These are phyloP conservation scores for Boeremia exigua DNA, from an alignment of 2,329 filamentous ascomycete genomes.

Conservation along the genomic window DNA sequence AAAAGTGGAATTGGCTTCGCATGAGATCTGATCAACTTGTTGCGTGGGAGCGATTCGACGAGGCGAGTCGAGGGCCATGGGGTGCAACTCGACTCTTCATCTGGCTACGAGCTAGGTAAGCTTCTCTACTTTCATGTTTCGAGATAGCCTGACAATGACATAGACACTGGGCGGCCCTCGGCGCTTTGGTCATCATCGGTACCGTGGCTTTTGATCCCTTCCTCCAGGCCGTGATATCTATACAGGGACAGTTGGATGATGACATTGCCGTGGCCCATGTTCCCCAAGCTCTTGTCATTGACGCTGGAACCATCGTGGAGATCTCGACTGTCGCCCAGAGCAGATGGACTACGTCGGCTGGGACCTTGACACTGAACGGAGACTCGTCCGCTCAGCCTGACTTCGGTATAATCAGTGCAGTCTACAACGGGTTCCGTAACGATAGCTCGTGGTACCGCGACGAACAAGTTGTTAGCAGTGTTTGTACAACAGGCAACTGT, in stretches of 20 bases:
- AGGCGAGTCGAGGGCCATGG: slow-evolving; percentile 20
- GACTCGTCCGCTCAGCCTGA: slow-evolving; percentile 2
- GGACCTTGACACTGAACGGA: neutral
- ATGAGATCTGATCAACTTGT: slow-evolving; percentile 2
- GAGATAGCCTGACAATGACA: neutral
- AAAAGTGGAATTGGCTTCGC: slow-evolving; percentile 21
- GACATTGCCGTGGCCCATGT: neutral
- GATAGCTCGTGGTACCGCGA: neutral
- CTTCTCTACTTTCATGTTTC: neutral
- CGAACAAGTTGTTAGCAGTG: neutral
- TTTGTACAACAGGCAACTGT: slow-evolving; percentile 18
- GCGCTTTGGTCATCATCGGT: slow-evolving; percentile 12
- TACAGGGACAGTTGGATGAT: neutral
- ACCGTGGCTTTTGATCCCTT: slow-evolving; percentile 18
- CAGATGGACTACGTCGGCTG: neutral
- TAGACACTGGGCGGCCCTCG: slow-evolving; percentile 16
- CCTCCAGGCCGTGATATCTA: slow-evolving; percentile 9
- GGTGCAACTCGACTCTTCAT: slow-evolving; percentile 15
- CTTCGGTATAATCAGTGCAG: slow-evolving; percentile 17
- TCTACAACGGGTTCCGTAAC: slow-evolving; percentile 17
- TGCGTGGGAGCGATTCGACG: slow-evolving; percentile 20
- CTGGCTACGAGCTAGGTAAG: slow-evolving; percentile 14
- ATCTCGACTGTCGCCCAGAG: neutral
- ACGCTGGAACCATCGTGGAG: neutral
- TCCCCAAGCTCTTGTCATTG: neutral